Percentiles rank a stretch among this genome's conserved stretches.
These are phyloP conservation scores for Conticribra weissflogii DNA, from an alignment of 108 stramenopile species.

Conservation along the genomic window DNA sequence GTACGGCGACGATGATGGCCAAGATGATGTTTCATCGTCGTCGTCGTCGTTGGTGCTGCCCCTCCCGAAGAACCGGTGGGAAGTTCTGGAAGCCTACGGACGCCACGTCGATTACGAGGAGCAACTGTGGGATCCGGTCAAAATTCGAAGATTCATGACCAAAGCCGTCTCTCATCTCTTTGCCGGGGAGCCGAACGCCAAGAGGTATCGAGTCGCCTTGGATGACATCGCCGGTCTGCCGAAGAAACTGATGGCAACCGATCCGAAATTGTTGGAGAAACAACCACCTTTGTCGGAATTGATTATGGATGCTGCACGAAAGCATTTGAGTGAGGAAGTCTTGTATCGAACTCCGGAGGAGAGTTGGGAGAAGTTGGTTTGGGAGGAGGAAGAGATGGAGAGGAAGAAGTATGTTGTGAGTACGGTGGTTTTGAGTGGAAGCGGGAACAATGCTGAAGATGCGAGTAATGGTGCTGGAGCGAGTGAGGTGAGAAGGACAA, in stretches of 20 bases:
- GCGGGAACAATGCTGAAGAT: neutral
- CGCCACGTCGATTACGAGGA: slow-evolving; percentile 79
- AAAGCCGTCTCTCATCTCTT: slow-evolving; percentile 83
- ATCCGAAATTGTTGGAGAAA: slow-evolving; percentile 25
- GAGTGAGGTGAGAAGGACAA: neutral
- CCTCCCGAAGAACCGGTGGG: slow-evolving; percentile 70
- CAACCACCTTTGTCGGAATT: slow-evolving; percentile 79
- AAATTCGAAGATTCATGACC: slow-evolving; percentile 70
- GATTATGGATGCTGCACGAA: slow-evolving; percentile 69
- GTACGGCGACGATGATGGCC: slow-evolving; percentile 31
- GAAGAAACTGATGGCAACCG: slow-evolving; percentile 53
- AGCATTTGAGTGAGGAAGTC: slow-evolving; percentile 75
- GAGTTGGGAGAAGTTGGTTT: slow-evolving; percentile 65
- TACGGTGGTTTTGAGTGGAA: slow-evolving; percentile 4
- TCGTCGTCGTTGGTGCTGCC: neutral
- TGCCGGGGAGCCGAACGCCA: slow-evolving; percentile 85
- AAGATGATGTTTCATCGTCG: slow-evolving; percentile 2
- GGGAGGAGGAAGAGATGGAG: slow-evolving; percentile 42
- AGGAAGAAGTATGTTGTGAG: neutral
- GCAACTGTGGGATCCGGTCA: slow-evolving; percentile 57
- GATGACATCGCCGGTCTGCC: slow-evolving; percentile 74
- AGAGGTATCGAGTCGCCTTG: slow-evolving; percentile 79
- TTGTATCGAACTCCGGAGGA: slow-evolving; percentile 74
- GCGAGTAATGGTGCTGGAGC: neutral
- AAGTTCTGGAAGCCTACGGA: slow-evolving; percentile 72